A percentile compares a stretch with the other conserved stretches of the same genome.
Conservation (phyloP, 1,284 basidiomycete species). For the Cryptococcus sp. region DNA sequence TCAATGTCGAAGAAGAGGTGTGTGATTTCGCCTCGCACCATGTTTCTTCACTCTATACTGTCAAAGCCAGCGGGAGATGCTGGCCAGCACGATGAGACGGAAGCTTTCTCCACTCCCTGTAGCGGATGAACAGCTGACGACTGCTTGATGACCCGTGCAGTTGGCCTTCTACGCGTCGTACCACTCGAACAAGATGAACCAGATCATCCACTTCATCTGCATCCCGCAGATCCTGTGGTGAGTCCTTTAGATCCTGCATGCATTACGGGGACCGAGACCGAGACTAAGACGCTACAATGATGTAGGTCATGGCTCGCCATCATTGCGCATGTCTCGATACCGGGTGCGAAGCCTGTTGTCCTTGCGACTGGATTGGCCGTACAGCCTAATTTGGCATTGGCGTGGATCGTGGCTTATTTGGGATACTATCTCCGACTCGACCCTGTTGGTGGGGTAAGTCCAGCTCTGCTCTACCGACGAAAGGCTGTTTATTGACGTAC, state of each 20-base stretch:
- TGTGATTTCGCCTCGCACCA: constrained; percentile 1
- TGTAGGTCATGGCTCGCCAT: constrained; percentile 29
- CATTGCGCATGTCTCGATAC: constrained; percentile 14
- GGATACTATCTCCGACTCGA: constrained; percentile 76
- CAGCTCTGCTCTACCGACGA: neutral
- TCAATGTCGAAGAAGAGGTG: constrained; percentile 42
- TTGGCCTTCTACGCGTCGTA: constrained; percentile 86
- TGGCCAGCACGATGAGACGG: too few relatives aligned
- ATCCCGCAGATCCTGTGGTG: constrained; percentile 82
- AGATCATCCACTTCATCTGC: constrained; percentile 76
- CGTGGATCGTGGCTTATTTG: constrained; percentile 63
- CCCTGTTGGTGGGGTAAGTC: constrained; percentile 74
- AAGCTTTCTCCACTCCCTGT: too few relatives aligned
- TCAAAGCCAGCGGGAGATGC: neutral
- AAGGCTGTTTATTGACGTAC: neutral
- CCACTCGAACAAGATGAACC: constrained; percentile 75
- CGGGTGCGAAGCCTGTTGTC: constrained; percentile 1
- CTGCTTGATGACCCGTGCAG: constrained; percentile 52
- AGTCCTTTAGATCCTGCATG: constrained; percentile 28
- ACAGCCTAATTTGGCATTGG: constrained; percentile 66
- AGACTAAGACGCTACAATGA: constrained; percentile 1
- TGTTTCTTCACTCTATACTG: neutral
- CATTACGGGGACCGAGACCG: neutral
- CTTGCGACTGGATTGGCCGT: constrained; percentile 63
- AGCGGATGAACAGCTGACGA: neutral